Conservation (phyloP, 306 rosid genomes). For the Quercus agrifolia region DNA sequence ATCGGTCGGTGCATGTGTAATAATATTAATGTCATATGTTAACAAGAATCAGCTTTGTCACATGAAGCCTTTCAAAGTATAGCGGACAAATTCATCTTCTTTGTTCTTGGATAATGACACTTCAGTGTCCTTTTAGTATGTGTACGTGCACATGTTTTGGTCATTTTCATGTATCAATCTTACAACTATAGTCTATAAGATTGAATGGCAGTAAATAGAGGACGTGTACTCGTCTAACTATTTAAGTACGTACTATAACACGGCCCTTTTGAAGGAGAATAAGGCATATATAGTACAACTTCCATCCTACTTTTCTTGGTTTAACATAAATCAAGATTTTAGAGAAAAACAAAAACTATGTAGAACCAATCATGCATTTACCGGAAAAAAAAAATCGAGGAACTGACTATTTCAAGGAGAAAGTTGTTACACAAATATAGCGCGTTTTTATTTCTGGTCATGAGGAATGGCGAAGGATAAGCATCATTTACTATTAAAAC, state of each 20-base stretch:
- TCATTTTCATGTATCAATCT: too few relatives aligned
- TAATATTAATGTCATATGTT: too few relatives aligned
- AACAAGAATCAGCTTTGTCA: too few relatives aligned
- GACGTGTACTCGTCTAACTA: neutral
- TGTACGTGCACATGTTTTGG: too few relatives aligned
- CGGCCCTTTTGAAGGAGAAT: neutral
- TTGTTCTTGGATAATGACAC: too few relatives aligned
- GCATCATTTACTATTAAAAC: conserved; percentile 4
- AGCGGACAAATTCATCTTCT: too few relatives aligned
- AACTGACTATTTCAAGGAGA: neutral
- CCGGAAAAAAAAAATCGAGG: neutral
- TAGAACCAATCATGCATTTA: neutral
- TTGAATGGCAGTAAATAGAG: too few relatives aligned
- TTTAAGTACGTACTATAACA: neutral
- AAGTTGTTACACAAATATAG: neutral
- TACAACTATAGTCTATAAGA: too few relatives aligned
- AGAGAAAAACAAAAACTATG: neutral
- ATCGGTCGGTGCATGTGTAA: too few relatives aligned
- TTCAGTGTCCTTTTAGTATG: too few relatives aligned
- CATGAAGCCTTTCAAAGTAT: too few relatives aligned
- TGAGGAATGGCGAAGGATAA: neutral
- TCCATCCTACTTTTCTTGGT: neutral
- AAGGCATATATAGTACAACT: neutral
- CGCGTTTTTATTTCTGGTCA: neutral
- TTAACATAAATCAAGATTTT: too few relatives aligned